Conservation (phyloP, 177 flowering plant genomes). For the Vitis hybrid region DNA sequence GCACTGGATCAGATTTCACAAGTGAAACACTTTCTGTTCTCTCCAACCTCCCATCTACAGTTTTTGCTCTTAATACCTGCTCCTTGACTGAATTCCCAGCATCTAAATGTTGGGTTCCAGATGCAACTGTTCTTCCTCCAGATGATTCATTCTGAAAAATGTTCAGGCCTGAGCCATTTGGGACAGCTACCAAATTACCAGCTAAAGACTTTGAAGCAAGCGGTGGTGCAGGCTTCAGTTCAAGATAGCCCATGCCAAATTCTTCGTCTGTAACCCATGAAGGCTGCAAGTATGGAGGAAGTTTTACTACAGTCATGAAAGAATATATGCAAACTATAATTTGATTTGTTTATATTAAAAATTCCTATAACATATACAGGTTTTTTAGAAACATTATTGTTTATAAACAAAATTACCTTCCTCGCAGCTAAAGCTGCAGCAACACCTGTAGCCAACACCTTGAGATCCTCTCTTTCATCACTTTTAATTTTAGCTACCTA, state of each 20-base stretch:
- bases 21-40: constrained; percentile 41
- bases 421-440: constrained; percentile 94
- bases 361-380: too few relatives aligned
- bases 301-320: not conserved
- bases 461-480: constrained; percentile 97
- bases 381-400: too few relatives aligned
- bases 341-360: too few relatives aligned
- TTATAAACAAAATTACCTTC: constrained; percentile 46
- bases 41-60: constrained; percentile 60
- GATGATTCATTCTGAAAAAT: constrained; percentile 49
- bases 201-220: constrained; percentile 53
- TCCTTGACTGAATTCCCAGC: constrained; percentile 53
- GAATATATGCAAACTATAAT: too few relatives aligned
- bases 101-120: constrained; percentile 37
- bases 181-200: constrained; percentile 27
- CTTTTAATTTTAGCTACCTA: constrained; percentile 93
- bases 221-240: constrained; percentile 67
- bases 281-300: constrained; percentile 44
- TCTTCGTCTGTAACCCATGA: constrained; percentile 98
- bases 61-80: constrained; percentile 36
- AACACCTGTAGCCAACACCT: constrained; percentile 97
- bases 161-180: constrained; percentile 44
- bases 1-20: constrained; percentile 47
- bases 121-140: constrained; percentile 32
- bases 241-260: constrained; percentile 94